Evolutionary conservation across 1,284 basidiomycete genomes (phyloP).

Genomic region (Rhodotorula glutinis): DNA sequence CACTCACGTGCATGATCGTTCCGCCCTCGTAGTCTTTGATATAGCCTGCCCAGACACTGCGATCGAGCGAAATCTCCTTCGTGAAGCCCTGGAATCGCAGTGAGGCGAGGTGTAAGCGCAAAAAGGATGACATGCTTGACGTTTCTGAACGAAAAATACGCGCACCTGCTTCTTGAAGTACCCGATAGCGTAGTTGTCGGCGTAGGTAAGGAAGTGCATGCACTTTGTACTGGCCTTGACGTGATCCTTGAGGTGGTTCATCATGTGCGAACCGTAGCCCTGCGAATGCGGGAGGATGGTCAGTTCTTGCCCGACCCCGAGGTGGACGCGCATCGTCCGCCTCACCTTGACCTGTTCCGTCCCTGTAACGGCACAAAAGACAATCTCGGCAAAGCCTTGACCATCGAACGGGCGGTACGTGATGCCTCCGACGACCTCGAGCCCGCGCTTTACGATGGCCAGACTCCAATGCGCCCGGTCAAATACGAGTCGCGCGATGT

Average conservation of each 20-base stretch:
- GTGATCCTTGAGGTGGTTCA: conserved; percentile 98
- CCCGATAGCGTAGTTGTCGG: conserved; percentile 92
- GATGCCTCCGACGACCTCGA: conserved; percentile 96
- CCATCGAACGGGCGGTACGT: conserved; percentile 95
- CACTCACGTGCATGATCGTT: conserved; percentile 85
- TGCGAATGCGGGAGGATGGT: too few species aligned
- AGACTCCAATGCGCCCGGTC: conserved; percentile 87
- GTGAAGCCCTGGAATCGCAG: conserved; percentile 66
- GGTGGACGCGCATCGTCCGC: too few species aligned
- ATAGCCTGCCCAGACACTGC: conserved; percentile 94
- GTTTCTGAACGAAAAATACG: neutral
- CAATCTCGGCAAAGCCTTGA: conserved; percentile 94
- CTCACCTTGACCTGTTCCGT: conserved; percentile 93
- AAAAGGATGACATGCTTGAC: too few species aligned
- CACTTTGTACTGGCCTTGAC: conserved; percentile 75
- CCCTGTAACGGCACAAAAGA: conserved; percentile 96
- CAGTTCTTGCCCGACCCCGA: too few species aligned
- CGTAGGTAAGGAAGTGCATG: conserved; percentile 95
- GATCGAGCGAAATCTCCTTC: conserved; percentile 88
- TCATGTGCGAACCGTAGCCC: conserved; percentile 97
- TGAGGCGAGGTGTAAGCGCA: too few species aligned
- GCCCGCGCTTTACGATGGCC: conserved; percentile 92
- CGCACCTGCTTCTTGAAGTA: conserved; percentile 90
- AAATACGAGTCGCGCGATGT: conserved; percentile 93
- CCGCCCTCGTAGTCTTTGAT: conserved; percentile 99